phyloP scores from a whole-genome alignment of 2,329 filamentous ascomycete species.

The Pseudopyricularia javanii region DNA sequence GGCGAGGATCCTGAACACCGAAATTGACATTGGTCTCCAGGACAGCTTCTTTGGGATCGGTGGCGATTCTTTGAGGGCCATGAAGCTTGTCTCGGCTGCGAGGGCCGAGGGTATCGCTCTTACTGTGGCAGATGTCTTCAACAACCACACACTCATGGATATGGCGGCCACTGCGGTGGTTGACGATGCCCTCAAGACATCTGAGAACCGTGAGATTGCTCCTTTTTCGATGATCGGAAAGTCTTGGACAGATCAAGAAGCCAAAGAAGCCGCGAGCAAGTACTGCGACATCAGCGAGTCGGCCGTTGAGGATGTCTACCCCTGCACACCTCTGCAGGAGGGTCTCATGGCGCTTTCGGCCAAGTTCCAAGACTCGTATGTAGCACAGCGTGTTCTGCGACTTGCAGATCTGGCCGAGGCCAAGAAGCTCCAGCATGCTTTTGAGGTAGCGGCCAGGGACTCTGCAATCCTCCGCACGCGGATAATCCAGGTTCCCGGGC shows the following conservation, averaged over 20 bases:
- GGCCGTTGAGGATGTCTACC: conserved; percentile 36
- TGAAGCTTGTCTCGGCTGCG: conserved; percentile 33
- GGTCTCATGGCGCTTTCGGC: conserved; percentile 39
- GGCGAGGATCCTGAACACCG: conserved; percentile 4
- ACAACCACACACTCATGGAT: conserved; percentile 26
- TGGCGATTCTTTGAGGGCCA: conserved; percentile 38
- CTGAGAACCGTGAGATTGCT: not conserved
- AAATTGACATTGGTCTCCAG: conserved; percentile 15
- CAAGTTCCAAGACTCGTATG: conserved; percentile 37
- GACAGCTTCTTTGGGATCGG: conserved; percentile 35
- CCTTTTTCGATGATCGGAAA: conserved; percentile 13
- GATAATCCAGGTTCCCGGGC: conserved; percentile 30
- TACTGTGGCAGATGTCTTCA: conserved; percentile 32
- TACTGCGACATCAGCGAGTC: conserved; percentile 14
- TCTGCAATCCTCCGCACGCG: conserved; percentile 33
- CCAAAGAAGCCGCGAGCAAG: conserved; percentile 6
- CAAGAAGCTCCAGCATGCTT: conserved; percentile 26
- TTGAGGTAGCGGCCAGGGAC: conserved; percentile 22
- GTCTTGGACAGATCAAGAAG: not conserved
- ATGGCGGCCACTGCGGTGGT: conserved; percentile 24
- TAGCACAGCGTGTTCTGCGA: conserved; percentile 34
- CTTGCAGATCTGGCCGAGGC: conserved; percentile 23
- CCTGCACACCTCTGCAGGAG: conserved; percentile 41
- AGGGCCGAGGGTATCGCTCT: conserved; percentile 23
- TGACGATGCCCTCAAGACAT: conserved; percentile 9